phyloP scores from a whole-genome alignment of 2,329 filamentous ascomycete species.

The Aureobasidium sp. region DNA sequence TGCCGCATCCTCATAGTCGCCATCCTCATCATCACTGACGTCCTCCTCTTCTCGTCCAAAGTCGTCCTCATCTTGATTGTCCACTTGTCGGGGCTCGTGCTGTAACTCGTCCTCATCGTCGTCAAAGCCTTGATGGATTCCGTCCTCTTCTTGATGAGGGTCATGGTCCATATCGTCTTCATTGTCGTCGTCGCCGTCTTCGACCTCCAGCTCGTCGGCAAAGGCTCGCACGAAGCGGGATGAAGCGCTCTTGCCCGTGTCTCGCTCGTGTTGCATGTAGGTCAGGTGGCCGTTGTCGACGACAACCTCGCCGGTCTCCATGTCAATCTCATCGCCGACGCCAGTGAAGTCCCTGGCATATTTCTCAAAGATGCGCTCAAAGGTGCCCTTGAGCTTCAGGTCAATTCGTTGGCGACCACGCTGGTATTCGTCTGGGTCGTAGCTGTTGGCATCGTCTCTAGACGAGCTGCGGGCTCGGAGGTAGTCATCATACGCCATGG shows the following conservation, averaged over 20 bases:
- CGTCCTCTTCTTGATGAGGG: not conserved
- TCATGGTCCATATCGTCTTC: constrained; percentile 32
- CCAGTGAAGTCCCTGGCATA: constrained; percentile 77
- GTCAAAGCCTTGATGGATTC: constrained; percentile 24
- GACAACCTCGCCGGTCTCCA: constrained; percentile 72
- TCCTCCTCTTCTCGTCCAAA: constrained; percentile 14
- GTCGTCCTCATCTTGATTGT: constrained; percentile 6
- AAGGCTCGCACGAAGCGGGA: constrained; percentile 28
- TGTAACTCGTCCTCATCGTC: constrained; percentile 28
- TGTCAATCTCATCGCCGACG: constrained; percentile 82
- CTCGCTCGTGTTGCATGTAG: constrained; percentile 53
- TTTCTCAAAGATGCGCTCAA: constrained; percentile 84
- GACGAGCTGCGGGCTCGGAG: not conserved
- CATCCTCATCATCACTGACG: constrained; percentile 13
- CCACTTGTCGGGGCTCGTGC: not conserved
- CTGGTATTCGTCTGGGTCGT: constrained; percentile 16
- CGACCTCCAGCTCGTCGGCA: constrained; percentile 28
- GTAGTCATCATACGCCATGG: constrained; percentile 1
- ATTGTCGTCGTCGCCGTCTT: constrained; percentile 26
- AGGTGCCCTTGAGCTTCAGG: constrained; percentile 68
- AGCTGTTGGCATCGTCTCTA: not conserved
- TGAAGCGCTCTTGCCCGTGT: constrained; percentile 35
- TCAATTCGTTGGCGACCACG: constrained; percentile 57
- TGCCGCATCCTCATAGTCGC: constrained; percentile 10
- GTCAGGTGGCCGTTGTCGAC: constrained; percentile 83